Evolutionary conservation across 2,329 filamentous ascomycete species (phyloP).

Genomic region (Colletotrichum tofieldiae): DNA sequence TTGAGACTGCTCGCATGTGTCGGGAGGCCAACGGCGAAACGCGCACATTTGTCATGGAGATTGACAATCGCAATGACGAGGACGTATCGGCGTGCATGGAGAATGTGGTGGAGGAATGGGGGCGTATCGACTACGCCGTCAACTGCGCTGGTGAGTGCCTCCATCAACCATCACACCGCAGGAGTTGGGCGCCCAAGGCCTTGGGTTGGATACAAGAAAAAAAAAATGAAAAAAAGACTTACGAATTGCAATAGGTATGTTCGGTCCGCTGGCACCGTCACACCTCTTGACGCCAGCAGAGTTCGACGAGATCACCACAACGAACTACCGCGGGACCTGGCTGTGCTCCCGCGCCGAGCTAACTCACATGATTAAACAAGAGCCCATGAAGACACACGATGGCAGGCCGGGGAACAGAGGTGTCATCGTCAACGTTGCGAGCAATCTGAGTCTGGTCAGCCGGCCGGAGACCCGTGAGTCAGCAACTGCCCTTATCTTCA

Average conservation of each 20-base stretch:
- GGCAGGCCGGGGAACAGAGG: constrained; percentile 58
- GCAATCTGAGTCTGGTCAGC: constrained; percentile 59
- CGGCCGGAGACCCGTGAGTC: constrained; percentile 56
- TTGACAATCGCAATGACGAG: constrained; percentile 55
- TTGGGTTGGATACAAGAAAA: background rate
- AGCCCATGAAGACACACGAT: constrained; percentile 59
- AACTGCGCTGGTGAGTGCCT: constrained; percentile 58
- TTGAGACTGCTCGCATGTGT: constrained; percentile 52
- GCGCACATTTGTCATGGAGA: constrained; percentile 47
- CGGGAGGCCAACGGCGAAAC: constrained; percentile 48
- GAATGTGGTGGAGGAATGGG: constrained; percentile 52
- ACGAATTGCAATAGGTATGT: constrained; percentile 50
- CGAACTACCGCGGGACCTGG: constrained; percentile 64
- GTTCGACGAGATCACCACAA: constrained; percentile 59
- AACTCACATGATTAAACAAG: constrained; percentile 60
- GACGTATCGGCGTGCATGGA: constrained; percentile 54
- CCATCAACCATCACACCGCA: too few species aligned
- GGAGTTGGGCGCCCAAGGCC: background rate
- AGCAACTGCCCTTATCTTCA: constrained; percentile 38
- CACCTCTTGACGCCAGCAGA: constrained; percentile 53
- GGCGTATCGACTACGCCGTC: constrained; percentile 62
- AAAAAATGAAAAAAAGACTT: background rate
- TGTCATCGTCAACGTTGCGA: constrained; percentile 63
- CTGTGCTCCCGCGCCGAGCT: constrained; percentile 60
- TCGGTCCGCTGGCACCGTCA: constrained; percentile 55